A percentile compares a stretch with the other conserved stretches of the same genome.
Evolutionary conservation across 2,329 filamentous ascomycete species (phyloP).

Genomic region (Epichloe coenophiala): DNA sequence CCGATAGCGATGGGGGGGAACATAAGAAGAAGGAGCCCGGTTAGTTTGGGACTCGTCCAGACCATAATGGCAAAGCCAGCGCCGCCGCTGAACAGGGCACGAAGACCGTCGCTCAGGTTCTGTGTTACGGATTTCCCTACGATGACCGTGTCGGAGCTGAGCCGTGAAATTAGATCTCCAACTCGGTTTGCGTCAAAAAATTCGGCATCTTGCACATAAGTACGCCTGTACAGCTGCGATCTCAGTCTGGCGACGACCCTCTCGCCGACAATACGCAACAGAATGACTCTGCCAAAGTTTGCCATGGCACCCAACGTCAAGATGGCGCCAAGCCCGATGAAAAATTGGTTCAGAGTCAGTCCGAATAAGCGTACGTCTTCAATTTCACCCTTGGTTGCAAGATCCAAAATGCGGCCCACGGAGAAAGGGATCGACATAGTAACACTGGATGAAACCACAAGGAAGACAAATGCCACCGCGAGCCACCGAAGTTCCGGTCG

Average conservation of each 20-base stretch:
- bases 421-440: slow-evolving; percentile 96
- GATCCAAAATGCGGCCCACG: slow-evolving; percentile 88
- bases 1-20: slow-evolving; percentile 88
- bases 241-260: slow-evolving; percentile 82
- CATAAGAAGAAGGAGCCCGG: slow-evolving; percentile 71
- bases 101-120: slow-evolving; percentile 90
- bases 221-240: slow-evolving; percentile 79
- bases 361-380: slow-evolving; percentile 67
- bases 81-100: slow-evolving; percentile 76
- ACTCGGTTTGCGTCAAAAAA: slow-evolving; percentile 98
- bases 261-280: slow-evolving; percentile 88
- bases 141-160: slow-evolving; percentile 93
- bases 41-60: slow-evolving; percentile 87
- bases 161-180: slow-evolving; percentile 86
- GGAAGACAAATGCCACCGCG: slow-evolving; percentile 63
- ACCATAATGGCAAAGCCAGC: slow-evolving; percentile 89
- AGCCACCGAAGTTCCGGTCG: slow-evolving; percentile 71
- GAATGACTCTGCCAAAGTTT: slow-evolving; percentile 88
- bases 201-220: slow-evolving; percentile 93
- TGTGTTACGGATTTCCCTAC: slow-evolving; percentile 98
- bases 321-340: slow-evolving; percentile 61
- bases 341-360: slow-evolving; percentile 76
- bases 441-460: slow-evolving; percentile 80
- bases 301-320: slow-evolving; percentile 74
- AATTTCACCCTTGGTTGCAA: slow-evolving; percentile 60